Evolutionary conservation across 306 rosid genomes (phyloP).

Genomic region (Acacia confusa): DNA sequence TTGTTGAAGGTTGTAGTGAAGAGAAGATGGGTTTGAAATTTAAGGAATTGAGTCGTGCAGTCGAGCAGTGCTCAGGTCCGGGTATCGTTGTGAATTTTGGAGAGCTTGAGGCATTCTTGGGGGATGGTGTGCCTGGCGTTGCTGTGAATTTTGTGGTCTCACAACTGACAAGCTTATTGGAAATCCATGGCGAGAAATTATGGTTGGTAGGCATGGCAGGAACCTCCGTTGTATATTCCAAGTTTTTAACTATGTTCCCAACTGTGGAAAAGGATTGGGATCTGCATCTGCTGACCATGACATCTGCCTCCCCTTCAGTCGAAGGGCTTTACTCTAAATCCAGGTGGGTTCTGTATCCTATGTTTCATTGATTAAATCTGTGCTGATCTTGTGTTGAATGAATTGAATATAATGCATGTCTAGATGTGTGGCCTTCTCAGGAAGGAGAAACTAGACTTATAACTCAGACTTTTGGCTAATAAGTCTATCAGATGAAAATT

Average conservation of each 20-base stretch:
- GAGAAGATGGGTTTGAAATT: slow-evolving; percentile 58
- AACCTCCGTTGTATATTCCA: slow-evolving; percentile 46
- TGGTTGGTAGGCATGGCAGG: slow-evolving; percentile 78
- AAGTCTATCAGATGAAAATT: neutral
- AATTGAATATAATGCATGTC: neutral
- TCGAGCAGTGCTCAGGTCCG: slow-evolving; percentile 51
- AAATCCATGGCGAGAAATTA: slow-evolving; percentile 49
- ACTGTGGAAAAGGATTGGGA: slow-evolving; percentile 72
- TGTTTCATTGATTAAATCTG: slow-evolving; percentile 21
- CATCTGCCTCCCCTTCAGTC: slow-evolving; percentile 57
- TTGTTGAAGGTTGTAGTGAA: slow-evolving; percentile 39
- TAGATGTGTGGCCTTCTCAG: slow-evolving; percentile 10
- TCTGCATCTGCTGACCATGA: slow-evolving; percentile 73
- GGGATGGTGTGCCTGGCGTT: slow-evolving; percentile 22
- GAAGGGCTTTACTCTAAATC: slow-evolving; percentile 67
- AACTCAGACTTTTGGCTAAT: neutral
- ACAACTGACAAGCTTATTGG: slow-evolving; percentile 55
- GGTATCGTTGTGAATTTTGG: slow-evolving; percentile 68
- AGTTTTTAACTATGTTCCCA: slow-evolving; percentile 59
- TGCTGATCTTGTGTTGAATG: slow-evolving; percentile 23
- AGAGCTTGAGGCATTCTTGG: slow-evolving; percentile 51
- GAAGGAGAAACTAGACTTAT: neutral
- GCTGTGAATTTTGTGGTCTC: slow-evolving; percentile 61
- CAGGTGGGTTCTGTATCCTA: slow-evolving; percentile 53
- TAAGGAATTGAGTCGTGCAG: slow-evolving; percentile 52